Base-by-base conservation (phyloP, 441 rosid genomes). In the Kokia cookei region DNA sequence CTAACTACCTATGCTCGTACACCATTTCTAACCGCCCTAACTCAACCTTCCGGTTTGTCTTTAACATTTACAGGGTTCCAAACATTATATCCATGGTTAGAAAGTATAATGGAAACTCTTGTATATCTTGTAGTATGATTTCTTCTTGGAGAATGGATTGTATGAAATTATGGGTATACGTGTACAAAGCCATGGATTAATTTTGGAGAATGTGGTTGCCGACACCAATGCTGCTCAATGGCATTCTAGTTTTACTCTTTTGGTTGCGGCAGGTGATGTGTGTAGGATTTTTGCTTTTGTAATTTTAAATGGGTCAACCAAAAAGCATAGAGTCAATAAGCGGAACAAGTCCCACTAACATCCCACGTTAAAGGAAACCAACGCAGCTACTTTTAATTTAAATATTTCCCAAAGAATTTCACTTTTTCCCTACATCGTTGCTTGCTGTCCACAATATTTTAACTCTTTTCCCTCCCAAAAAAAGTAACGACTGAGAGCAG, bases 281-380 rank as follows among this genome's bases (percentile, higher is more conserved):
- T 19, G 22, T 19, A 48, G 72, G 59, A 65, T 65, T 55, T 51
- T 58, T 47, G 73, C 72, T 50, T 54, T 54, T 27, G 1, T 26
- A 69, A 17, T 73, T 58, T 65, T 43, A 65, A 68, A 51, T 69
- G 12, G 29, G 43, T 15, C 47, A 69, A 8, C 7, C 75, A 14
- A 74, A 73, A 74, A 42, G 48, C 2, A 53, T 0, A 45, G 70
- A 53, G 10, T 40, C 62, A 63, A 65, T 26, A 37, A 14, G 57
- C 53, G 15, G 60, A 77, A 74, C 51, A 62, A 65, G 48, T 68
- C 69, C 74, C 67, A 73, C 75, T 69, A n/a, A 14, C 37, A 53
- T 37, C 40, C 60, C 57, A 19, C 55, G 35, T 37, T 22, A 26
- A 27, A 42, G 43, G 8, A 66, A 10, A 10, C 50, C 57, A 19